A percentile compares a stretch with the other conserved stretches of the same genome.
phyloP scores from a whole-genome alignment of 106 monocot species.

The Acanthochlamys bracteata region DNA sequence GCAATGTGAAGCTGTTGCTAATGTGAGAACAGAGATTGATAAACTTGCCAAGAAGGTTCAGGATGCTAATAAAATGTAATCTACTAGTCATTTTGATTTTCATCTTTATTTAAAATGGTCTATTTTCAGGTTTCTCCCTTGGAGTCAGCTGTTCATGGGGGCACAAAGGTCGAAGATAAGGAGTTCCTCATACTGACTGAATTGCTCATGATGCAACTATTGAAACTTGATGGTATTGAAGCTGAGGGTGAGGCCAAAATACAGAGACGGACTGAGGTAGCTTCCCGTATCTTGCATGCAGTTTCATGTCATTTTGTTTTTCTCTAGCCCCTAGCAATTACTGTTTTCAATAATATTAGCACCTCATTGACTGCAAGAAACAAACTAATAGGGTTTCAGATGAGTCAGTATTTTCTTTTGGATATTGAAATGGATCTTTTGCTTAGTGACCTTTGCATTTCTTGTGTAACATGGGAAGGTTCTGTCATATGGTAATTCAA shows the following conservation, averaged over 20 bases:
- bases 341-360: not conserved
- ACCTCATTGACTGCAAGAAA: not conserved
- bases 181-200: slow-evolving; percentile 71
- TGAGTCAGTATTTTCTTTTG: too few species aligned
- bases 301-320: not conserved
- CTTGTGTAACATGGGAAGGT: too few species aligned
- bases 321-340: not conserved
- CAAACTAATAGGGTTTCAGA: too few species aligned
- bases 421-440: too few species aligned
- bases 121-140: slow-evolving; percentile 46
- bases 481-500: too few species aligned
- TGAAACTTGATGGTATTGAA: slow-evolving; percentile 81
- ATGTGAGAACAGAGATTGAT: slow-evolving; percentile 59
- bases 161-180: slow-evolving; percentile 51
- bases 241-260: slow-evolving; percentile 85
- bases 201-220: slow-evolving; percentile 74
- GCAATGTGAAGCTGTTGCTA: slow-evolving; percentile 64
- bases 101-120: not conserved
- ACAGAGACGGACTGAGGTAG: slow-evolving; percentile 74
- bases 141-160: slow-evolving; percentile 35
- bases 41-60: slow-evolving; percentile 71
- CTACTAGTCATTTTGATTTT: not conserved
- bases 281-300: not conserved
- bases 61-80: not conserved
- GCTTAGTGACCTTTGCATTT: too few species aligned